Evolutionary conservation across 164 flowering plant species (phyloP).

Genomic region (Vitis labrusca): DNA sequence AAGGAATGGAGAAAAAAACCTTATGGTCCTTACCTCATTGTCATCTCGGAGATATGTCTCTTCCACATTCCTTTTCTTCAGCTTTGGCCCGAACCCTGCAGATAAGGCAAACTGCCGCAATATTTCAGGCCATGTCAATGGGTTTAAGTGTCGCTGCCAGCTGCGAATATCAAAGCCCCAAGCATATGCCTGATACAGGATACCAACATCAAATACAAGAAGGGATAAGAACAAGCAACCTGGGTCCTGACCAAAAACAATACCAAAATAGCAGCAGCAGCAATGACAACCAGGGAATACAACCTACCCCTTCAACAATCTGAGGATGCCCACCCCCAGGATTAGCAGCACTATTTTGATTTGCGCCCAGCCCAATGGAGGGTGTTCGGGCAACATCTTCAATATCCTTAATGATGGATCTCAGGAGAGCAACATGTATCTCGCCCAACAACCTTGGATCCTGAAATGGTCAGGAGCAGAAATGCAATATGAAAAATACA

Average conservation of each 20-base stretch:
- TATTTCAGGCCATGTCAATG: conserved; percentile 93
- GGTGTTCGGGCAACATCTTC: conserved; percentile 94
- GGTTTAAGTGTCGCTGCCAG: conserved; percentile 80
- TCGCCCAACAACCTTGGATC: conserved; percentile 84
- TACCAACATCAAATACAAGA: not conserved
- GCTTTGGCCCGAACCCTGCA: conserved; percentile 83
- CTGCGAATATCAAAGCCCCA: conserved; percentile 94
- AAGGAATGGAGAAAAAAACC: no score
- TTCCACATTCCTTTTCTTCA: conserved; percentile 55
- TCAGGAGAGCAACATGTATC: conserved; percentile 78
- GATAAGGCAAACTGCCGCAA: conserved; percentile 82
- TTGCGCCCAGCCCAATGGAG: conserved; percentile 55
- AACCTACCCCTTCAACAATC: conserved; percentile 86
- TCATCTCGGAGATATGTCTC: conserved; percentile 56
- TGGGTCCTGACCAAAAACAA: not conserved
- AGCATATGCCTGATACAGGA: conserved; percentile 70
- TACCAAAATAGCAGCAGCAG: not conserved
- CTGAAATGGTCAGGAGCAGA: conserved; percentile 31
- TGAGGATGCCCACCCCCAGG: conserved; percentile 95
- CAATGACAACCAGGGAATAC: not conserved
- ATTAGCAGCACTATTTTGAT: conserved; percentile 63
- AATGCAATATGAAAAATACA: not conserved
- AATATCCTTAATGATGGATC: conserved; percentile 77
- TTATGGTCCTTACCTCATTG: conserved; percentile 47
- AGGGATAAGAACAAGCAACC: not conserved